Evolutionary conservation across 371 early-diverging fungal species (phyloP).

Genomic region (Mortierella sp.): DNA sequence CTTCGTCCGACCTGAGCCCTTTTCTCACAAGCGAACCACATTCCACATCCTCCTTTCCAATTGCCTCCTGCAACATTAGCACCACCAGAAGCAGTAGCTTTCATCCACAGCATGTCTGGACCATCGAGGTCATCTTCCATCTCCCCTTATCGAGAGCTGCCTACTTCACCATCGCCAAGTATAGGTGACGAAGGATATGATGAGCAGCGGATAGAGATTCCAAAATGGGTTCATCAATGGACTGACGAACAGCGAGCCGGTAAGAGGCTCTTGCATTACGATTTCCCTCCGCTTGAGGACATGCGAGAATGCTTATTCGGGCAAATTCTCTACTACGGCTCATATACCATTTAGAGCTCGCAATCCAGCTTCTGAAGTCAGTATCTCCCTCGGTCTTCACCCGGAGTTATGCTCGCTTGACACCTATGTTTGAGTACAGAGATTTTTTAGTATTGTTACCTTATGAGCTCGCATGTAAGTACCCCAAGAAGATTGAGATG

Average conservation of each 20-base stretch:
- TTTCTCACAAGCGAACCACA: neutral
- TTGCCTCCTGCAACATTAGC: neutral
- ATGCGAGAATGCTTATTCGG: neutral
- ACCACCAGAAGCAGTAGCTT: conserved; percentile 2
- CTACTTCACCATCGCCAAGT: conserved; percentile 25
- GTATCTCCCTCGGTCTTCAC: conserved; percentile 70
- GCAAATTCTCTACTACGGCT: neutral
- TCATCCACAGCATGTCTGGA: conserved; percentile 28
- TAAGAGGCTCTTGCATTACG: conserved; percentile 21
- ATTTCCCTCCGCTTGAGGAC: neutral
- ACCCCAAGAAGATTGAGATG: conserved; percentile 48
- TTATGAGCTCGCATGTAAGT: conserved; percentile 48
- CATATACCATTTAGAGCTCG: conserved; percentile 65
- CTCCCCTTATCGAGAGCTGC: conserved; percentile 18
- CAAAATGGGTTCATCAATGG: conserved; percentile 63
- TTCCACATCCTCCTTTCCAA: neutral
- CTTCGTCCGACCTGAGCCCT: neutral
- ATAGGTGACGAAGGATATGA: conserved; percentile 75
- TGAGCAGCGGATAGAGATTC: conserved; percentile 70
- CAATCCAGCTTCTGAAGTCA: conserved; percentile 72
- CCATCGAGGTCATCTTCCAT: conserved; percentile 36
- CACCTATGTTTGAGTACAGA: conserved; percentile 70
- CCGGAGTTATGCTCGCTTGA: conserved; percentile 66
- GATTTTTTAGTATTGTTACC: conserved; percentile 65
- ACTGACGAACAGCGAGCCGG: conserved; percentile 77